Evolutionary conservation across 805 yeast species (phyloP), one percentile per base, ranked within the genome.

Genomic region (Nadsonia fulvescens): DNA sequence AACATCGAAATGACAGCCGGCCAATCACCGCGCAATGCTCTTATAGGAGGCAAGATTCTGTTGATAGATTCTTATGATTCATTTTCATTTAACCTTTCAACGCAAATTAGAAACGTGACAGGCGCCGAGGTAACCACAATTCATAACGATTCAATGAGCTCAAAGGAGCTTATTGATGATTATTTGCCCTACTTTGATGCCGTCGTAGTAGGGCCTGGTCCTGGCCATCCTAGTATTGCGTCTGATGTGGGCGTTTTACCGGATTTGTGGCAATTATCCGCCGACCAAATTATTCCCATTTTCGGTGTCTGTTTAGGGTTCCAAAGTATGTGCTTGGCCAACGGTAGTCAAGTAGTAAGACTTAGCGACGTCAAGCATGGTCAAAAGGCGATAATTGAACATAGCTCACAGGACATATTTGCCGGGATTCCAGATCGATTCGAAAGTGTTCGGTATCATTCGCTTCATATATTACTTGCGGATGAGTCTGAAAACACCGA

Each of bases 21-120:
- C n/a, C n/a, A n/a, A n/a, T n/a, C n/a, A n/a, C n/a, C n/a, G n/a
- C n/a, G n/a, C n/a, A n/a, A n/a, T n/a, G n/a, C n/a, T n/a, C n/a
- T n/a, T n/a, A n/a, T n/a, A n/a, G n/a, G n/a, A n/a, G n/a, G n/a
- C n/a, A n/a, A n/a, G 19, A 35, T 79, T 28, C 64, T 81, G 7
- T 61, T 81, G 23, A 65, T 89, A 8, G 98, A 89, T 48, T 83
- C 95, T 2, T 83, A 89, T 46, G 99, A 89, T 48, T 86, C 96
- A 3, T 89, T 86, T 58, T 76, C 94, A 4, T 77, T 66, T 51
- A 89, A 89, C 45, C 61, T 89, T 25, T 63, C 65, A 19, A 58
- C 63, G 25, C 60, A 86, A 12, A 48, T 83, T 13, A 21, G 17
- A 25, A 46, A 49, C 10, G 61, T 73, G 8, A 59, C 75, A 0